Evolutionary conservation across 345 rosid genomes (phyloP).

Genomic region (Clarkia xantiana): DNA sequence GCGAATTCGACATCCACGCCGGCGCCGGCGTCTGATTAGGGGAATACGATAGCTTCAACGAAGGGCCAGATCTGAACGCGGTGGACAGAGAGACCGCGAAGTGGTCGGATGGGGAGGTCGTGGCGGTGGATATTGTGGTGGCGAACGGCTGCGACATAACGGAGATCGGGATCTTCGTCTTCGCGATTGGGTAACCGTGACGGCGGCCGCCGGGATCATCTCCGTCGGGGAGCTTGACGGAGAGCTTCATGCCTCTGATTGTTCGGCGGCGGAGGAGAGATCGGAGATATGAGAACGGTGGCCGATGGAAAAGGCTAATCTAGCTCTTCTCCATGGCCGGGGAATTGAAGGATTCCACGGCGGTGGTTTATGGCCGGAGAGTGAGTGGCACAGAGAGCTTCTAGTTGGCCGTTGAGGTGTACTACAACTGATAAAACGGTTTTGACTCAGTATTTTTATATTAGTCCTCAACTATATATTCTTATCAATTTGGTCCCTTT

Average conservation of each 20-base stretch:
- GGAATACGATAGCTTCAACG: slow-evolving; percentile 27
- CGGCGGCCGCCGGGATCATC: neutral
- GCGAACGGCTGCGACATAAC: slow-evolving; percentile 16
- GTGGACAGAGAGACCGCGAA: slow-evolving; percentile 35
- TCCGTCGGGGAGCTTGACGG: slow-evolving; percentile 30
- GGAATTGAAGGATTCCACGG: no score
- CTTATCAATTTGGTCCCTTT: neutral
- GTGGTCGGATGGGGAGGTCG: slow-evolving; percentile 14
- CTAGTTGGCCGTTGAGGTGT: no score
- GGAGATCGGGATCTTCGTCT: slow-evolving; percentile 38
- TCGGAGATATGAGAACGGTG: no score
- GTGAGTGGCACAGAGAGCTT: no score
- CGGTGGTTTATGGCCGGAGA: no score
- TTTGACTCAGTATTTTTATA: no score
- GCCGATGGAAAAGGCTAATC: no score
- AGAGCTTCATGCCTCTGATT: slow-evolving; percentile 28
- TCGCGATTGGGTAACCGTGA: slow-evolving; percentile 15
- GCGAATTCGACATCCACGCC: slow-evolving; percentile 6
- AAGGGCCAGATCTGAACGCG: slow-evolving; percentile 43
- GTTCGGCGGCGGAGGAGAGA: no score
- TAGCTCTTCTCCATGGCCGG: no score
- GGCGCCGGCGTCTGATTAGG: slow-evolving; percentile 14
- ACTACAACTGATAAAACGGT: no score
- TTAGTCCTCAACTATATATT: neutral
- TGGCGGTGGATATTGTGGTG: slow-evolving; percentile 14